A percentile compares a stretch with the other conserved stretches of the same genome.
Evolutionary conservation across 176 grass and related monocot species (phyloP).

Genomic region (Oropetium thomaeum): DNA sequence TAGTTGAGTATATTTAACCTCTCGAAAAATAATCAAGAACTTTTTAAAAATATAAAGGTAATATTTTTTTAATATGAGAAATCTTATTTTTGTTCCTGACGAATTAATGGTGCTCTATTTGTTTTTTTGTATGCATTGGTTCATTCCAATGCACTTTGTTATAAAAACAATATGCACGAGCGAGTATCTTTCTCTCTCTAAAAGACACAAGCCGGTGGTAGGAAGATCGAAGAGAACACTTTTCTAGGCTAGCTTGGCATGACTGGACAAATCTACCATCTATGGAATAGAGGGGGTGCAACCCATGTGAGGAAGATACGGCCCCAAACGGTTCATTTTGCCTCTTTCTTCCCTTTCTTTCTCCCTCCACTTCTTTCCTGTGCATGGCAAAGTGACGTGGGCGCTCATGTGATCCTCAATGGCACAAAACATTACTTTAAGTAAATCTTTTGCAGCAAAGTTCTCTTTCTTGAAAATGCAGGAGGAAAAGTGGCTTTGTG

Average conservation of each 20-base stretch:
- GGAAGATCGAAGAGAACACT: conserved; percentile 31
- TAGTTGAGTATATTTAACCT: no score
- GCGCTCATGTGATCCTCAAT: conserved; percentile 31
- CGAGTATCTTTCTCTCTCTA: neutral
- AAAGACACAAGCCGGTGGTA: conserved; percentile 5
- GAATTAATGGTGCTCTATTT: no score
- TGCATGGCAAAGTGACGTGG: conserved; percentile 29
- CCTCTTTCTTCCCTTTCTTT: neutral
- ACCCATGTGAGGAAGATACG: conserved; percentile 22
- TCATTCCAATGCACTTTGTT: no score
- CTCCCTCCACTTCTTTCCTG: neutral
- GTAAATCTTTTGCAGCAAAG: neutral
- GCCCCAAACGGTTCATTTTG: neutral
- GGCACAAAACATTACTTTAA: conserved; percentile 18
- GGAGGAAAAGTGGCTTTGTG: conserved; percentile 30
- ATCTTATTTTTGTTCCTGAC: no score
- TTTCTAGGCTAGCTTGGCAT: conserved; percentile 10
- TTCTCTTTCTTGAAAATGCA: conserved; percentile 19
- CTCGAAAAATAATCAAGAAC: no score
- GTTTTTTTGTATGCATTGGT: no score
- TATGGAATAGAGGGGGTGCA: neutral
- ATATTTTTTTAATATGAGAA: no score
- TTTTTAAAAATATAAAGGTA: no score
- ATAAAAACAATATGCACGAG: no score
- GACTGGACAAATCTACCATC: conserved; percentile 28